Conservation (phyloP, 768 basidiomycete species). For the Calocera cornea region DNA sequence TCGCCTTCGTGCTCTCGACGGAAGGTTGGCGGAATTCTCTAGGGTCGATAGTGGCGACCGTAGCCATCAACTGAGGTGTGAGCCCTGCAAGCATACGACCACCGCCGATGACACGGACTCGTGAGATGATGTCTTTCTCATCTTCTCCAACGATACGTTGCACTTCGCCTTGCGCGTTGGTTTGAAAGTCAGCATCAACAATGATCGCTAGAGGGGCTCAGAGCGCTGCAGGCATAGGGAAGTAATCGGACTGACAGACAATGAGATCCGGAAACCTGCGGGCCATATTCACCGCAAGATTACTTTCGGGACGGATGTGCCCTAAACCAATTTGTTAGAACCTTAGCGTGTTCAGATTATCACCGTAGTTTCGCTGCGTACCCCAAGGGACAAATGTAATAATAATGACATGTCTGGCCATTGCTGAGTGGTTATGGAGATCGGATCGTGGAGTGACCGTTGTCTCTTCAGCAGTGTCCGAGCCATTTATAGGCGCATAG, state of each 20-base stretch:
- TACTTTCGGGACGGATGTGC: not conserved
- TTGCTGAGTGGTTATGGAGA: too few species aligned
- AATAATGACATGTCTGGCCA: not conserved
- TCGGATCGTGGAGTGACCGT: too few species aligned
- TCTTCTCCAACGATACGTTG: not conserved
- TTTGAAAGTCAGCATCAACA: not conserved
- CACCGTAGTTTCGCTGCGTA: not conserved
- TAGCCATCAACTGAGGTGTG: not conserved
- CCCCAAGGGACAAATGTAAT: not conserved
- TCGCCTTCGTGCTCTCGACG: not conserved
- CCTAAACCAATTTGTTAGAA: not conserved
- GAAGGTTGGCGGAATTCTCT: not conserved
- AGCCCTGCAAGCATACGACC: not conserved
- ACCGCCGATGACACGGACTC: not conserved
- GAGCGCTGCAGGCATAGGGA: not conserved
- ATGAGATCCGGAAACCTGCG: not conserved
- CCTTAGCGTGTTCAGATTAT: not conserved
- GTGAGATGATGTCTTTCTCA: not conserved
- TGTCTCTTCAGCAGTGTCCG: too few species aligned
- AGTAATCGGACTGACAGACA: not conserved
- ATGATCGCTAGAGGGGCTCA: not conserved
- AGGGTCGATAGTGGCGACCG: not conserved
- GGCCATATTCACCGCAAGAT: not conserved
- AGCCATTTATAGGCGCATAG: too few species aligned
- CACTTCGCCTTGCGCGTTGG: not conserved